Conservation (phyloP, 2,329 filamentous ascomycete species). For the Blumeria graminis region DNA sequence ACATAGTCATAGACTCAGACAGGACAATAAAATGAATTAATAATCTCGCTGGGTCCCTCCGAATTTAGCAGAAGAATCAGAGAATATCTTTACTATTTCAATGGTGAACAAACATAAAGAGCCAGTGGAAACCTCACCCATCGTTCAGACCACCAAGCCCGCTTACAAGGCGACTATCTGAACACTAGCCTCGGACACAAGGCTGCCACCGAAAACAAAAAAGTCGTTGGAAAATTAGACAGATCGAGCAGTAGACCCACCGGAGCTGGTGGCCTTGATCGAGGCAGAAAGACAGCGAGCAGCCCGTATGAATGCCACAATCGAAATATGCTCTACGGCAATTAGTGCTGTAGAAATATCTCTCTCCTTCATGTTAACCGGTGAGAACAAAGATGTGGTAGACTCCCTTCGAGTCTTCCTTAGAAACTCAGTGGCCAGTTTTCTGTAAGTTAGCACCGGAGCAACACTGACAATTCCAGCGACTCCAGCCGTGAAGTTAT, state of each 20-base stretch:
- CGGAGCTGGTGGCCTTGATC: background rate
- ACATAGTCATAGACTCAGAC: too few species aligned
- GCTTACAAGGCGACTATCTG: too few species aligned
- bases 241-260: background rate
- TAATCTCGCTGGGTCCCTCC: background rate
- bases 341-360: background rate
- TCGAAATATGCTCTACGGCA: background rate
- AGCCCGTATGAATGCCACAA: background rate
- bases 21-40: too few species aligned
- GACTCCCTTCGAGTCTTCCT: background rate
- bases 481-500: background rate
- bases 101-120: too few species aligned
- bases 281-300: background rate
- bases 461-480: background rate
- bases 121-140: too few species aligned
- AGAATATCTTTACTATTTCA: too few species aligned
- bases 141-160: too few species aligned
- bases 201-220: background rate
- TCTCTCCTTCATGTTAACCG: background rate
- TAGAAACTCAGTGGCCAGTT: background rate
- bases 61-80: too few species aligned
- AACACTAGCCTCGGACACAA: too few species aligned
- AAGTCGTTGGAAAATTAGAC: background rate
- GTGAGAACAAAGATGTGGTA: background rate
- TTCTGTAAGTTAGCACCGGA: background rate